phyloP scores from a whole-genome alignment of 768 basidiomycete species.

The Leccinum olivaceopallidum region DNA sequence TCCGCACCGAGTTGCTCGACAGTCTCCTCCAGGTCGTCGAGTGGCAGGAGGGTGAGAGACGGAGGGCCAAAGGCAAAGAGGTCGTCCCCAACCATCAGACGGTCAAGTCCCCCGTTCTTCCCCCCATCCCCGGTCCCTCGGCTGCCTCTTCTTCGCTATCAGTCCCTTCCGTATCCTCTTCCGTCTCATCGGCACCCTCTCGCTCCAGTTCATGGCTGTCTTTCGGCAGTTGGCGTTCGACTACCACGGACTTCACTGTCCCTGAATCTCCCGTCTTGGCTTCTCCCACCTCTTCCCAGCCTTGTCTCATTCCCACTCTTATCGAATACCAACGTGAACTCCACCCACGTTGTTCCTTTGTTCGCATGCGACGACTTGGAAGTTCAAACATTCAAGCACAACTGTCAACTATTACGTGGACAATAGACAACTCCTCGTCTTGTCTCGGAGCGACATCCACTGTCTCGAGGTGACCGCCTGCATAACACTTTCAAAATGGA shows the following conservation, averaged over 20 bases:
- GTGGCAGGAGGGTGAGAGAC: constrained; percentile 41
- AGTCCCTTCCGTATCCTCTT: constrained; percentile 26
- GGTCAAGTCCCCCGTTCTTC: constrained; percentile 7
- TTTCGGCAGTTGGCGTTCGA: constrained; percentile 43
- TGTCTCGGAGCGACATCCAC: too few species aligned
- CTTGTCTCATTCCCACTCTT: constrained; percentile 32
- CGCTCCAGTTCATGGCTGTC: constrained; percentile 45
- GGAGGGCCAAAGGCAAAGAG: constrained; percentile 41
- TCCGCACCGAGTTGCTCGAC: constrained; percentile 42
- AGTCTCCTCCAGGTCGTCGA: constrained; percentile 45
- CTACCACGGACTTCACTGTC: constrained; percentile 21
- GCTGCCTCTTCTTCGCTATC: constrained; percentile 26
- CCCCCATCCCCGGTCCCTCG: constrained; percentile 19
- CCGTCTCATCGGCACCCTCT: constrained; percentile 26
- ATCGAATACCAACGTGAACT: constrained; percentile 34
- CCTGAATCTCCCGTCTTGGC: constrained; percentile 36
- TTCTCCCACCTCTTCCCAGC: constrained; percentile 29
- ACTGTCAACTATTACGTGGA: too few species aligned
- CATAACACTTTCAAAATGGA: too few species aligned
- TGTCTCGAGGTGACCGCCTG: too few species aligned
- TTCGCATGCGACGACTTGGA: constrained; percentile 24
- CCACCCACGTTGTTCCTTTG: constrained; percentile 36
- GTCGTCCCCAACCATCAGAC: constrained; percentile 33
- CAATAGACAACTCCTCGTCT: too few species aligned
- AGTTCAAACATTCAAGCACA: too few species aligned